Percentiles rank a stretch among this genome's conserved stretches.
These are phyloP conservation scores for Apiospora arundinis DNA, from an alignment of 2,329 filamentous ascomycete genomes.

Conservation along the genomic window DNA sequence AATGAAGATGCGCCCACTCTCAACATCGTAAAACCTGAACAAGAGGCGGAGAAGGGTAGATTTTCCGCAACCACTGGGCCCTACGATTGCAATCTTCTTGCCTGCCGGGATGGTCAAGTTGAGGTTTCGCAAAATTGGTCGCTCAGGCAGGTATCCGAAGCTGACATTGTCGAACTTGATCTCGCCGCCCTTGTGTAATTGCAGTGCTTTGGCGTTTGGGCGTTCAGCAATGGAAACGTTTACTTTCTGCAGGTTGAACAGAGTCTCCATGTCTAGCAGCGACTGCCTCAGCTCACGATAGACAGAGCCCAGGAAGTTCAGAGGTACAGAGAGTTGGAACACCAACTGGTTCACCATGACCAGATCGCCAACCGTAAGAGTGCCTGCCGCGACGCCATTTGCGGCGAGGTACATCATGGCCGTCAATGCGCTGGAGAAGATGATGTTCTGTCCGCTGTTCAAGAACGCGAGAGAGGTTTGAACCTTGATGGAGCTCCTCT, in stretches of 20 bases:
- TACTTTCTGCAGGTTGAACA: slow-evolving; percentile 97
- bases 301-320: slow-evolving; percentile 98
- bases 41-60: slow-evolving; percentile 89
- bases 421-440: slow-evolving; percentile 92
- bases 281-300: slow-evolving; percentile 96
- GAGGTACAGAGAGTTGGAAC: slow-evolving; percentile 93
- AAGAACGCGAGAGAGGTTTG: slow-evolving; percentile 91
- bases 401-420: slow-evolving; percentile 98
- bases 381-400: slow-evolving; percentile 81
- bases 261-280: slow-evolving; percentile 95
- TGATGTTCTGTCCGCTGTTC: slow-evolving; percentile 95
- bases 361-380: slow-evolving; percentile 89
- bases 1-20: slow-evolving; percentile 83
- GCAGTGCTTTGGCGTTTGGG: slow-evolving; percentile 74
- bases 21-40: slow-evolving; percentile 93
- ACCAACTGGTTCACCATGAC: slow-evolving; percentile 99
- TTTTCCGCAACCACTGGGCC: slow-evolving; percentile 94
- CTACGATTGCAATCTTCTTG: slow-evolving; percentile 94
- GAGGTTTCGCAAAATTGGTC: slow-evolving; percentile 85
- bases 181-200: slow-evolving; percentile 78
- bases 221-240: slow-evolving; percentile 85
- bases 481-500: slow-evolving; percentile 95
- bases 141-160: slow-evolving; percentile 88
- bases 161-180: slow-evolving; percentile 95
- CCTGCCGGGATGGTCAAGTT: slow-evolving; percentile 91